phyloP scores from a whole-genome alignment of 129 eudicot species.

The Flaveria trinervia region DNA sequence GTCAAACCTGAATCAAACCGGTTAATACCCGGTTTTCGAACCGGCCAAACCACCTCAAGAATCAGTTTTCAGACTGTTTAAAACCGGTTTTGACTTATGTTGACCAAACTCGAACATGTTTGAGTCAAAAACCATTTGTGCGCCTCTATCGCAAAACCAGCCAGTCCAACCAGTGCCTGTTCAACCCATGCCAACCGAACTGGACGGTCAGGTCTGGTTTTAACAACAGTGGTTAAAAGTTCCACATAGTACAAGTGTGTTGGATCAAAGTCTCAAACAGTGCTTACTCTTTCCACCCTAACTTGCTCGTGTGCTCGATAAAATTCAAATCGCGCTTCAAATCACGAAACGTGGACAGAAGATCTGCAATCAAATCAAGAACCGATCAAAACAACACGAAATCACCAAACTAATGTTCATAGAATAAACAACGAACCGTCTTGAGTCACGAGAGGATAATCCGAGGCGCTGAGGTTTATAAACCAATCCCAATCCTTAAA shows the following conservation, averaged over 20 bases:
- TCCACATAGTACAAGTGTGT: neutral
- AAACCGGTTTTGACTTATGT: no score
- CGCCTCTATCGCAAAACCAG: no score
- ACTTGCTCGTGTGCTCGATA: constrained; percentile 72
- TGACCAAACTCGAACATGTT: no score
- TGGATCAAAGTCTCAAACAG: neutral
- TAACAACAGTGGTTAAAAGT: neutral
- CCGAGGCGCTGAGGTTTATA: constrained; percentile 41
- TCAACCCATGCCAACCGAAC: neutral
- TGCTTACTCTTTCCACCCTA: constrained; percentile 91
- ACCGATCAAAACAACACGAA: neutral
- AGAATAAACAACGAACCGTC: constrained; percentile 49
- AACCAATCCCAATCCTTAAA: constrained; percentile 20
- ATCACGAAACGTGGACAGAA: constrained; percentile 60
- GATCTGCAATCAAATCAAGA: constrained; percentile 55
- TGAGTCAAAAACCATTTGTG: no score
- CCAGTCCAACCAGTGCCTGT: neutral
- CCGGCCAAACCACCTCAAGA: no score
- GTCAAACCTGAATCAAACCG: no score
- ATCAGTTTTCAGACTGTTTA: no score
- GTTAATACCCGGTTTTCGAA: no score
- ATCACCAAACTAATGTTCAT: neutral
- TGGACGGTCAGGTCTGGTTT: neutral
- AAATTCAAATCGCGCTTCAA: constrained; percentile 70
- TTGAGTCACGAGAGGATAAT: constrained; percentile 92